phyloP scores from a whole-genome alignment of 108 stramenopile genomes.

The Nitzschia sp. region DNA sequence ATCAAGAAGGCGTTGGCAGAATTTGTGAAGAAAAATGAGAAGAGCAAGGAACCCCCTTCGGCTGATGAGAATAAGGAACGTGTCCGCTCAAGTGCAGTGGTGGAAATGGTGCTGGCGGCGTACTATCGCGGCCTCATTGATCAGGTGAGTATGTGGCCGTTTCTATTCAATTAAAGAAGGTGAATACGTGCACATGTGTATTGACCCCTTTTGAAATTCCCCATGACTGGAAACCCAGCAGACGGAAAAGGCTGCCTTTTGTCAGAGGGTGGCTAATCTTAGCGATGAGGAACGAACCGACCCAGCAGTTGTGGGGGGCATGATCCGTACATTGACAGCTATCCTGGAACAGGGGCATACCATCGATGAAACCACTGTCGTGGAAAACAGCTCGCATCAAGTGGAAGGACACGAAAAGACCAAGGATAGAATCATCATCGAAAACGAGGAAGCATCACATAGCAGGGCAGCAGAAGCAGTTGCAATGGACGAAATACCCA shows the following conservation, averaged over 20 bases:
- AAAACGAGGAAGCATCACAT: neutral
- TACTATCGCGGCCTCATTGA: slow-evolving; percentile 30
- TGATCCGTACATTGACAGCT: slow-evolving; percentile 18
- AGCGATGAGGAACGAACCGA: slow-evolving; percentile 15
- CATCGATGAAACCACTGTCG: neutral
- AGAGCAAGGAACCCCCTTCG: neutral
- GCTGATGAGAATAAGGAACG: neutral
- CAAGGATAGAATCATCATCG: too few relatives aligned
- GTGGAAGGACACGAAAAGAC: neutral
- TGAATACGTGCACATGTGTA: too few relatives aligned
- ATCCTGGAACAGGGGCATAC: slow-evolving; percentile 17
- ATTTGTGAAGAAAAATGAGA: neutral
- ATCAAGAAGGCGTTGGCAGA: neutral
- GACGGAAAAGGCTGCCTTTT: slow-evolving; percentile 16
- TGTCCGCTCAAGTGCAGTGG: neutral
- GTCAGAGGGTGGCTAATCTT: slow-evolving; percentile 3
- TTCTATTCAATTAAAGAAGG: too few relatives aligned
- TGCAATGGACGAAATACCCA: too few relatives aligned
- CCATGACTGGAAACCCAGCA: neutral
- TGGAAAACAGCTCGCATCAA: neutral
- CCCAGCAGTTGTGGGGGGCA: neutral
- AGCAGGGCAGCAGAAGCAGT: neutral
- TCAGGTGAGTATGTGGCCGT: slow-evolving; percentile 16
- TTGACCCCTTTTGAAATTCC: neutral
- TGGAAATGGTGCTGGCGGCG: slow-evolving; percentile 21